phyloP scores from a whole-genome alignment of 345 rosid genomes.

The Excoecaria cochinchinensis region DNA sequence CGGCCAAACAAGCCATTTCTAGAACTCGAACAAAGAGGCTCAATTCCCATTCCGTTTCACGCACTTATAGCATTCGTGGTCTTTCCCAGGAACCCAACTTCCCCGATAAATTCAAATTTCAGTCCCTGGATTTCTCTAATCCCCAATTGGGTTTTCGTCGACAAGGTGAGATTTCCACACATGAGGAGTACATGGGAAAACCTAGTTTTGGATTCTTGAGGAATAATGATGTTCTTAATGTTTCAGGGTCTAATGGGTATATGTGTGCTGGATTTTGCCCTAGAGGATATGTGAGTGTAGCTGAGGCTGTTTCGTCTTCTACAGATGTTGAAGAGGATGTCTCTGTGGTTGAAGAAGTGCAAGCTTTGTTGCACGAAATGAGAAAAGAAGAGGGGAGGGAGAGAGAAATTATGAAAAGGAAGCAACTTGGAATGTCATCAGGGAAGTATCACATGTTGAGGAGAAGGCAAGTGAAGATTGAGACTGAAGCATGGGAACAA shows the following conservation, averaged over 20 bases:
- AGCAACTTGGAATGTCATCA: slow-evolving; percentile 40
- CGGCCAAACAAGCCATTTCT: slow-evolving; percentile 50
- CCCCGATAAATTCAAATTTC: slow-evolving; percentile 18
- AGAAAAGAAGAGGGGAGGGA: slow-evolving; percentile 54
- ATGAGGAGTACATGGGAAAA: slow-evolving; percentile 36
- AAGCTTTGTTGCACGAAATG: slow-evolving; percentile 61
- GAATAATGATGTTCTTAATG: slow-evolving; percentile 14
- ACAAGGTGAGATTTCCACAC: slow-evolving; percentile 31
- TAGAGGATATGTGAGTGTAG: slow-evolving; percentile 66
- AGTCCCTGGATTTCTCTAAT: slow-evolving; percentile 20
- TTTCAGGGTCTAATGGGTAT: not conserved
- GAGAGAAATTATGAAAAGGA: slow-evolving; percentile 18
- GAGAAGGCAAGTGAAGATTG: slow-evolving; percentile 84
- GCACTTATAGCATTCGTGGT: slow-evolving; percentile 37
- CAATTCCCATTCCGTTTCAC: slow-evolving; percentile 23
- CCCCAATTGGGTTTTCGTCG: slow-evolving; percentile 28
- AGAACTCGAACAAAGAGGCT: slow-evolving; percentile 31
- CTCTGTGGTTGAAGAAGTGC: slow-evolving; percentile 55
- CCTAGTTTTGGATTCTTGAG: slow-evolving; percentile 31
- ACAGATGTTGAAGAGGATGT: slow-evolving; percentile 78
- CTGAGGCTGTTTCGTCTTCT: slow-evolving; percentile 71
- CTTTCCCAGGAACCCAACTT: slow-evolving; percentile 33
- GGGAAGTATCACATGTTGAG: slow-evolving; percentile 44
- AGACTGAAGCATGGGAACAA: slow-evolving; percentile 91
- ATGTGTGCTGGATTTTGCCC: slow-evolving; percentile 41